Evolutionary conservation across 2,329 filamentous ascomycete species (phyloP).

Genomic region (Cladophialophora psammophila): DNA sequence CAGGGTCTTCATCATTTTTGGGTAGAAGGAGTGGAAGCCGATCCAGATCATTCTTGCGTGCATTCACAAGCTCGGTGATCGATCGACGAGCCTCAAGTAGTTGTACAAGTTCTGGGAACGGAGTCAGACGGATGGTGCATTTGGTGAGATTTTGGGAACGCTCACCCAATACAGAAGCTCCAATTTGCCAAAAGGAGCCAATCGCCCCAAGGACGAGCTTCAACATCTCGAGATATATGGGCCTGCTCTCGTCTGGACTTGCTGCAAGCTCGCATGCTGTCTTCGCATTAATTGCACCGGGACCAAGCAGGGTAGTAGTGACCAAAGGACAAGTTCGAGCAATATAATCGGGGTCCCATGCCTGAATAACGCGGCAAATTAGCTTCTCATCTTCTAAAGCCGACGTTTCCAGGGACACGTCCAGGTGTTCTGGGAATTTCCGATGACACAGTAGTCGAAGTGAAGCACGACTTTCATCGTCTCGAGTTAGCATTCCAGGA

Average conservation of each 20-base stretch:
- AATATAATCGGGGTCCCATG: constrained; percentile 5
- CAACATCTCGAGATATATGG: constrained; percentile 12
- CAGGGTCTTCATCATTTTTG: constrained; percentile 3
- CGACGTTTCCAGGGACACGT: constrained; percentile 1
- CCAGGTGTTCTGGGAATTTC: constrained; percentile 4
- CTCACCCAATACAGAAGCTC: constrained; percentile 10
- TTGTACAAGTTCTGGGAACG: constrained; percentile 9
- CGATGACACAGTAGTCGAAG: constrained; percentile 8
- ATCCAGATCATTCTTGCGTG: constrained; percentile 10
- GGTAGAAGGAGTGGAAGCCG: constrained; percentile 1
- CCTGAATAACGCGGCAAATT: constrained; percentile 1
- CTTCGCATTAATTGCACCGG: neutral
- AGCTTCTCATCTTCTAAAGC: constrained; percentile 11
- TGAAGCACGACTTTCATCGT: neutral
- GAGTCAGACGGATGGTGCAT: neutral
- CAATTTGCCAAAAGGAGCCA: constrained; percentile 2
- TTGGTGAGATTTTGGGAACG: neutral
- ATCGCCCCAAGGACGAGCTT: constrained; percentile 5
- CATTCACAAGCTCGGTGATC: constrained; percentile 6
- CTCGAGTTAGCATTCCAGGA: neutral
- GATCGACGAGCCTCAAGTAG: constrained; percentile 9
- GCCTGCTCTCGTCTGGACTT: constrained; percentile 2
- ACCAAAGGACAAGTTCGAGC: constrained; percentile 1
- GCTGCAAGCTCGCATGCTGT: constrained; percentile 2
- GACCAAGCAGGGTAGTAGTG: constrained; percentile 3